Conservation (phyloP, 139 green algal genomes). For the Volvox africanus region DNA sequence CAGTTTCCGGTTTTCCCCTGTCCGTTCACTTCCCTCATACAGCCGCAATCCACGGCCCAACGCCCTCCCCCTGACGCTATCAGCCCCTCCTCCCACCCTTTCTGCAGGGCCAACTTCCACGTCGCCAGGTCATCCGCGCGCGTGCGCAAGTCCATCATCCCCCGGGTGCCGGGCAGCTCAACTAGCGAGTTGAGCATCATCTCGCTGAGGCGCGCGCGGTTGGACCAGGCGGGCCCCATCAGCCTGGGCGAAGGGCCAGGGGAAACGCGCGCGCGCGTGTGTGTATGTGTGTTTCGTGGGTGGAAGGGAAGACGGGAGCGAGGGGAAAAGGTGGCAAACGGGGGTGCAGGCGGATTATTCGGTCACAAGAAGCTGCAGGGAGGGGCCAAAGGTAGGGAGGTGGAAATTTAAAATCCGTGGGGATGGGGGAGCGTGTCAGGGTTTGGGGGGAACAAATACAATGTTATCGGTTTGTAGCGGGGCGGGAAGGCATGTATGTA, state of each 20-base stretch:
- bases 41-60: too few relatives aligned
- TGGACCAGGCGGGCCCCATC: conserved; percentile 64
- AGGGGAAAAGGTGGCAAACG: not conserved
- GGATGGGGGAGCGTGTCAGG: not conserved
- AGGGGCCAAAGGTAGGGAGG: not conserved
- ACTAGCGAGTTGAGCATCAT: conserved; percentile 73
- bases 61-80: not conserved
- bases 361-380: not conserved
- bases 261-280: not conserved
- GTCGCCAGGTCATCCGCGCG: conserved; percentile 65
- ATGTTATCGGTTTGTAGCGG: too few relatives aligned
- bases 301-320: not conserved
- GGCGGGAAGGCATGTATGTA: not conserved
- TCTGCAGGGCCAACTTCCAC: conserved; percentile 75
- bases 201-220: conserved; percentile 68
- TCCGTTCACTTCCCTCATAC: too few relatives aligned
- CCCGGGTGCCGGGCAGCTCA: conserved; percentile 79
- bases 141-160: conserved; percentile 63
- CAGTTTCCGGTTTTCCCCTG: too few relatives aligned
- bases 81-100: conserved; percentile 47
- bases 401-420: not conserved
- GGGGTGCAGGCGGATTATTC: not conserved
- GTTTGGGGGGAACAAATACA: not conserved
- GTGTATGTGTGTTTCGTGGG: too few relatives aligned
- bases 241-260: conserved; percentile 35